Evolutionary conservation across 176 grass and related monocot species (phyloP).

Genomic region (Zea mays): DNA sequence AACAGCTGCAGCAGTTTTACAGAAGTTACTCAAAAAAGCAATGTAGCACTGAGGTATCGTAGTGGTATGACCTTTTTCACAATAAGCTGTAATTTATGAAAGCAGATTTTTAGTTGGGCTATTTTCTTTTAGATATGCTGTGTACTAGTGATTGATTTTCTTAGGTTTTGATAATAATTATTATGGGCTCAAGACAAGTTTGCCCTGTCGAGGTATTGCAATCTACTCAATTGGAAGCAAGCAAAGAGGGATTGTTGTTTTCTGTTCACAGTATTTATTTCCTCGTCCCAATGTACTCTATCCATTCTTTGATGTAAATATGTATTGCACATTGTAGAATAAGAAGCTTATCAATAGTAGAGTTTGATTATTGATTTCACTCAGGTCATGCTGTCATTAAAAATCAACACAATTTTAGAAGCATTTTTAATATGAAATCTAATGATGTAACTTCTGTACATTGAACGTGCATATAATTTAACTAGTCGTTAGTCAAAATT

Average conservation of each 20-base stretch:
- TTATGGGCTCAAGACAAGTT: not conserved
- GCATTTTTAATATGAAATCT: not conserved
- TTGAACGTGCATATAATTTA: not conserved
- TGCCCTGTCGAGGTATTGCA: not conserved
- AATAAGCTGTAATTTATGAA: not conserved
- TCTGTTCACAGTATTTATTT: not conserved
- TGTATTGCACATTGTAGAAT: not conserved
- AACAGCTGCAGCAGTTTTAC: not conserved
- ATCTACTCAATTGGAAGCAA: slow-evolving; percentile 1
- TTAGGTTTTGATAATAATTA: not conserved
- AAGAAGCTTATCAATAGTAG: not conserved
- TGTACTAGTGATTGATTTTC: not conserved
- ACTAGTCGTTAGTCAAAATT: not conserved
- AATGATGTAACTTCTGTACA: not conserved
- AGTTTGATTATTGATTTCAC: not conserved
- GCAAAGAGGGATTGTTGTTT: not conserved
- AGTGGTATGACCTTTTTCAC: not conserved
- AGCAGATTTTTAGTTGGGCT: not conserved
- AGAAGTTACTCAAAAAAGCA: not conserved
- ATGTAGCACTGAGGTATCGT: not conserved
- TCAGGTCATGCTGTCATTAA: not conserved
- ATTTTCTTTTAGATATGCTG: not conserved
- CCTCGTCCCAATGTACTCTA: not conserved
- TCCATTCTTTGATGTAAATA: not conserved
- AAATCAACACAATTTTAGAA: not conserved